Evolutionary conservation across 2,329 filamentous ascomycete species (phyloP).

Genomic region (Nothopassalora personata): DNA sequence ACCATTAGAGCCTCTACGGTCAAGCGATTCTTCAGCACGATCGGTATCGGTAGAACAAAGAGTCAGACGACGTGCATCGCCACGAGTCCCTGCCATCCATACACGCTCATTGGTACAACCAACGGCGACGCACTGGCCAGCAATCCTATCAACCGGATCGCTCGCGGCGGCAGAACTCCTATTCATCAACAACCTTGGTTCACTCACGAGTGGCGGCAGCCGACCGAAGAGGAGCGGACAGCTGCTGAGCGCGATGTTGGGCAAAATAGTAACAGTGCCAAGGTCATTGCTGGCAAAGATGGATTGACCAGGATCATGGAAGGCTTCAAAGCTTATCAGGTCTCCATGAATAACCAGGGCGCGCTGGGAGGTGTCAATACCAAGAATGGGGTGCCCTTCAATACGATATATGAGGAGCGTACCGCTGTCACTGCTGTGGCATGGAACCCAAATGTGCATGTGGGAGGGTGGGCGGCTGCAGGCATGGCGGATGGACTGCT

Average conservation of each 20-base stretch:
- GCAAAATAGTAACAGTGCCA: background rate
- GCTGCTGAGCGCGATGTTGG: background rate
- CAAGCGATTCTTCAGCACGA: constrained; percentile 48
- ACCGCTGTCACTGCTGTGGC: constrained; percentile 41
- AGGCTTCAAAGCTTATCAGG: constrained; percentile 36
- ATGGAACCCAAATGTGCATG: constrained; percentile 49
- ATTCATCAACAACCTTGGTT: constrained; percentile 55
- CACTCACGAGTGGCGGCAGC: constrained; percentile 50
- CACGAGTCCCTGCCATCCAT: constrained; percentile 51
- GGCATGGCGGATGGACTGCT: constrained; percentile 46
- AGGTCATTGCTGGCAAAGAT: constrained; percentile 4
- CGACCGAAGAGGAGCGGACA: constrained; percentile 14
- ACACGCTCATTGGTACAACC: constrained; percentile 48
- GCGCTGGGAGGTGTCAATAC: constrained; percentile 11
- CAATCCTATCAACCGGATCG: constrained; percentile 49
- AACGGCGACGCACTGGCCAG: constrained; percentile 48
- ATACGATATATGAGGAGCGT: constrained; percentile 43
- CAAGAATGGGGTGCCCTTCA: constrained; percentile 21
- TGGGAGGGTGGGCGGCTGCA: constrained; percentile 48
- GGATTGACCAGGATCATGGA: constrained; percentile 36
- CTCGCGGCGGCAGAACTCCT: constrained; percentile 44
- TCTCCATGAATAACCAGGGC: constrained; percentile 19
- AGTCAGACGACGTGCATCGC: constrained; percentile 39
- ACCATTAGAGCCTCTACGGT: constrained; percentile 45
- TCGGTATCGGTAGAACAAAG: constrained; percentile 35